Base-by-base conservation (phyloP, 148 eudicot genomes). In the Drosera capensis region DNA sequence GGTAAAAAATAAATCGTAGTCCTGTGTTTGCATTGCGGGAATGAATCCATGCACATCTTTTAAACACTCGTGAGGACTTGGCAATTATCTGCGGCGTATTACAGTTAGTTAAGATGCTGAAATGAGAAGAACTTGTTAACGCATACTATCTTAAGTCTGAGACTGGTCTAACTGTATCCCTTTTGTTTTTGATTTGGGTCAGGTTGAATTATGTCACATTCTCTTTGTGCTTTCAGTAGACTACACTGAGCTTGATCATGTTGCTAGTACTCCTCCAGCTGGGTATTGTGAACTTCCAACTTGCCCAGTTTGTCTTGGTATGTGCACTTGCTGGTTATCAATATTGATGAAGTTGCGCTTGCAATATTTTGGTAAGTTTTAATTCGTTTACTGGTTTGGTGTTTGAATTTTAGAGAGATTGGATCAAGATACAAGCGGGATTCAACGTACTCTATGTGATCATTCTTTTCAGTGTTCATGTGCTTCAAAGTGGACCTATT, bases 371-470 rank as follows among this genome's bases (percentile, higher is more conserved):
- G n/a, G n/a, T n/a, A n/a, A n/a, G n/a, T n/a, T n/a, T n/a, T n/a
- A n/a, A 23, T 42, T 25, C 0, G 14, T 52, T 48, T 36, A 38
- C 13, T 20, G 26, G 9, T 25, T 52, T 50, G 43, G 25, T 41
- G 26, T 34, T 52, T 22, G 23, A 26, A 48, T 43, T 49, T 48
- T 56, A 90, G 97, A 90, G 75, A 78, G 97, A 59, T 58, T 90
- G 88, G 95, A 90, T 45, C 84, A 82, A 45, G 99, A 90, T 70
- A 78, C 93, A 2, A 78, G 93, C 63, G 95, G 95, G 65, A 90
- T 90, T 49, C 85, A 80, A 54, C 65, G 52, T 52, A 80, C 95
- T 0, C 53, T 75, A 1, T 90, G 95, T 66, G 99, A 90, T 56
- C 95, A 84, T 54, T 75, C 95, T 1, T 78, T 80, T 64, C 82